Evolutionary conservation across 2,329 filamentous ascomycete species (phyloP).

Genomic region (Talaromyces sp.): DNA sequence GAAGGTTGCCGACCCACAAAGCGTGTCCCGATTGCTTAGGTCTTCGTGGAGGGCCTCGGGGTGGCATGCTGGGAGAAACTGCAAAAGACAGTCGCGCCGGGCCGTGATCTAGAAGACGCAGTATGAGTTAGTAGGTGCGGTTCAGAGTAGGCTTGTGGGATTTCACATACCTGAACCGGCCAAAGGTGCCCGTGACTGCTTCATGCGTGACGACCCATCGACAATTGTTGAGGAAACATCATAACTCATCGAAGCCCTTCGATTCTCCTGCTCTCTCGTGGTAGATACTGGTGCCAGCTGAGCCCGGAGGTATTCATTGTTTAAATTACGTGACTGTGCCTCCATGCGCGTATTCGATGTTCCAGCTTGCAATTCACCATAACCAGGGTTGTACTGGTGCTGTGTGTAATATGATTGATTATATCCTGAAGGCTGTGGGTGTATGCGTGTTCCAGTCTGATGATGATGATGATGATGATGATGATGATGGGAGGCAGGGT

Average conservation of each 20-base stretch:
- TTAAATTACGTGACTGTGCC: constrained; percentile 4
- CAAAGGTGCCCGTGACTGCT: constrained; percentile 17
- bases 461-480: constrained; percentile 21
- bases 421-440: constrained; percentile 24
- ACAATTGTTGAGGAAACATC: constrained; percentile 38
- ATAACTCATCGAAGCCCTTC: constrained; percentile 22
- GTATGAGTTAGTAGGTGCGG: neutral
- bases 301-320: constrained; percentile 5
- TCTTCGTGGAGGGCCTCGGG: constrained; percentile 63
- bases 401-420: constrained; percentile 26
- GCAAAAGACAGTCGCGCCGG: constrained; percentile 7
- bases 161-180: constrained; percentile 1
- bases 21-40: constrained; percentile 75
- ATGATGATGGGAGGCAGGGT: constrained; percentile 22
- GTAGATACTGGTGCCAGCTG: constrained; percentile 30
- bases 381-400: constrained; percentile 23
- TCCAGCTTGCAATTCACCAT: constrained; percentile 20
- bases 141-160: neutral
- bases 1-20: constrained; percentile 93
- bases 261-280: constrained; percentile 20
- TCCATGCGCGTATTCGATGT: constrained; percentile 13
- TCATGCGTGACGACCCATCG: constrained; percentile 34
- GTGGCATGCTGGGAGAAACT: constrained; percentile 42
- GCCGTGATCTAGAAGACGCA: neutral
- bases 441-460: constrained; percentile 17